These are phyloP conservation scores for Pseudotulostoma volvatum DNA, from an alignment of 495 filamentous ascomycete genomes.

Conservation along the genomic window DNA sequence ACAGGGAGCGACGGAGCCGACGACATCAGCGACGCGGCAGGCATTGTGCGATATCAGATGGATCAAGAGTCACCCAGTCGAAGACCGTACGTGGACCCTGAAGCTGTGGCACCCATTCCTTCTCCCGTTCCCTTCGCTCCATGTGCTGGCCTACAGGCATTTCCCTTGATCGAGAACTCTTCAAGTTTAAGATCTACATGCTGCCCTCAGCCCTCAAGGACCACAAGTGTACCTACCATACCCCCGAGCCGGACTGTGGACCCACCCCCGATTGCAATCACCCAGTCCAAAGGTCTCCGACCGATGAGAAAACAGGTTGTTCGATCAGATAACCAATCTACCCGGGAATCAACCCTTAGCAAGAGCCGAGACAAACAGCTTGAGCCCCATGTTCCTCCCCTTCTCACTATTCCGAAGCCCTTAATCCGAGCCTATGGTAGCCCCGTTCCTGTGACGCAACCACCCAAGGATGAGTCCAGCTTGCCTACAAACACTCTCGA, in stretches of 20 bases:
- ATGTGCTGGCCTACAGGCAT: constrained; percentile 1
- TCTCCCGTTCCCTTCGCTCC: constrained; percentile 5
- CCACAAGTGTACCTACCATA: background rate
- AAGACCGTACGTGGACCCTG: constrained; percentile 4
- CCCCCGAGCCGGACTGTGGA: background rate
- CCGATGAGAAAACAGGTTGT: too few relatives aligned
- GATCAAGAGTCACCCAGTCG: constrained; percentile 9
- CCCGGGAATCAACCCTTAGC: too few relatives aligned
- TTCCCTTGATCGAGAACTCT: background rate
- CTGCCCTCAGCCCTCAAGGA: background rate
- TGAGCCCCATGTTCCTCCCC: too few relatives aligned
- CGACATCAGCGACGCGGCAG: constrained; percentile 11
- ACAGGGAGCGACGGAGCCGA: constrained; percentile 18
- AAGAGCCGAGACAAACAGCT: too few relatives aligned
- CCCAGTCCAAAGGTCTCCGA: background rate
- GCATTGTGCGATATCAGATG: constrained; percentile 7
- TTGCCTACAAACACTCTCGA: too few relatives aligned
- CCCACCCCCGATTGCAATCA: background rate
- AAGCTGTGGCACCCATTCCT: constrained; percentile 3
- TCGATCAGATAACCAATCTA: too few relatives aligned
- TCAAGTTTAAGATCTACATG: background rate
- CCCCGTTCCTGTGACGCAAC: background rate
- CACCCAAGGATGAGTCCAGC: too few relatives aligned
- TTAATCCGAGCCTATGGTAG: background rate
- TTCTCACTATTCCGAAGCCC: background rate